These are phyloP conservation scores for Begonia masoniana DNA, from an alignment of 306 rosid species.

Conservation along the genomic window DNA sequence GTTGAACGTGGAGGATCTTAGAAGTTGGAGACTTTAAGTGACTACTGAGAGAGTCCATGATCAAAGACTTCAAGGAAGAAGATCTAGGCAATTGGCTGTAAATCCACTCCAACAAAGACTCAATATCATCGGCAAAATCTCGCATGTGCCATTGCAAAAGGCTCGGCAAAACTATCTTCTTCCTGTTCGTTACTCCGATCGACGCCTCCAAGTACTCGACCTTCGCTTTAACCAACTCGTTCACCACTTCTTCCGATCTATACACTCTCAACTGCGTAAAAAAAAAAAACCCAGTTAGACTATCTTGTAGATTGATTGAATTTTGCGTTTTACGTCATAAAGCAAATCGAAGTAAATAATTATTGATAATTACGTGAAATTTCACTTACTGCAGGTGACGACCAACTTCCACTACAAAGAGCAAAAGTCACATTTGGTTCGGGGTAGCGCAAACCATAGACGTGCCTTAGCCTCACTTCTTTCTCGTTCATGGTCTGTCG, in stretches of 20 bases:
- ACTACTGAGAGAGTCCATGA: conserved; percentile 53
- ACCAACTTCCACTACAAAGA: conserved; percentile 84
- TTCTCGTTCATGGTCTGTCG: conserved; percentile 41
- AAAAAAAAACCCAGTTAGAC: no score
- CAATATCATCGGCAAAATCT: conserved; percentile 81
- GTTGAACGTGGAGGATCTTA: conserved; percentile 61
- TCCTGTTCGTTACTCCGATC: conserved; percentile 63
- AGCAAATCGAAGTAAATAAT: no score
- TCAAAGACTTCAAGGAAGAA: conserved; percentile 46
- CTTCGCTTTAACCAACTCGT: conserved; percentile 71
- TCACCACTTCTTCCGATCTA: conserved; percentile 53
- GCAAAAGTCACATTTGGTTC: conserved; percentile 85
- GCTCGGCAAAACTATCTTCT: conserved; percentile 69
- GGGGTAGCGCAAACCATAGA: conserved; percentile 79
- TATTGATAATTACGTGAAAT: no score
- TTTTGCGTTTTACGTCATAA: no score
- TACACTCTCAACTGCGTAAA: conserved; percentile 67
- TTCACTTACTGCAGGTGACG: conserved; percentile 78
- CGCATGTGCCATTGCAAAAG: conserved; percentile 75
- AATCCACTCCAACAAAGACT: conserved; percentile 78
- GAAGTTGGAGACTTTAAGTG: conserved; percentile 38
- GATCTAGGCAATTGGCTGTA: conserved; percentile 79
- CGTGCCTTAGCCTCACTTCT: conserved; percentile 51
- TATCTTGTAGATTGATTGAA: no score
- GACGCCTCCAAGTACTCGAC: conserved; percentile 92